These are phyloP conservation scores for Syzygium oleosum DNA, from an alignment of 345 rosid species.

Conservation along the genomic window DNA sequence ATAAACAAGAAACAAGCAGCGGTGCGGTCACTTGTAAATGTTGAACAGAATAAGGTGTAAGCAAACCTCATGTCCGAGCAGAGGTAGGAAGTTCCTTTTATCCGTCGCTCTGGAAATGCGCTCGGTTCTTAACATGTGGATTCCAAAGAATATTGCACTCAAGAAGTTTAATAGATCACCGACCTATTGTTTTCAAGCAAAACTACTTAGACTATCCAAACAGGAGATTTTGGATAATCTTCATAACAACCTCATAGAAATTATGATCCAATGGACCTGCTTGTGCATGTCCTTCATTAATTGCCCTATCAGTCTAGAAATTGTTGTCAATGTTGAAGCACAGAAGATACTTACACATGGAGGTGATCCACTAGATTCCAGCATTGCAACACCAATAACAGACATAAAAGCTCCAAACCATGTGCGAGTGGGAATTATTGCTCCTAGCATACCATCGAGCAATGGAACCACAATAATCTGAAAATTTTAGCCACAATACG, in stretches of 20 bases:
- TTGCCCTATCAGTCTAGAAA: not conserved
- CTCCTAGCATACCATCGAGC: slow-evolving; percentile 68
- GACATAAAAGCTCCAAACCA: slow-evolving; percentile 64
- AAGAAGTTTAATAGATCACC: slow-evolving; percentile 61
- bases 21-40: not conserved
- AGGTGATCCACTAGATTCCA: slow-evolving; percentile 60
- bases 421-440: slow-evolving; percentile 42
- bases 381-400: slow-evolving; percentile 43
- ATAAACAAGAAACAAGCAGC: not conserved
- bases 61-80: slow-evolving; percentile 50
- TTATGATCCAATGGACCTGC: not conserved
- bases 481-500: slow-evolving; percentile 8
- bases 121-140: slow-evolving; percentile 56
- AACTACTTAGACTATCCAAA: not conserved
- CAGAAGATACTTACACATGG: slow-evolving; percentile 26
- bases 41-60: not conserved
- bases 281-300: not conserved
- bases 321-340: not conserved
- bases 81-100: slow-evolving; percentile 35
- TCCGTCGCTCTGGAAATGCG: slow-evolving; percentile 43
- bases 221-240: not conserved
- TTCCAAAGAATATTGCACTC: slow-evolving; percentile 58
- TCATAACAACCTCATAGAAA: not conserved
- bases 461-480: slow-evolving; percentile 65
- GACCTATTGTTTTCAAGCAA: slow-evolving; percentile 18